phyloP scores from a whole-genome alignment of 441 rosid genomes.

The Isatis lusitanica region DNA sequence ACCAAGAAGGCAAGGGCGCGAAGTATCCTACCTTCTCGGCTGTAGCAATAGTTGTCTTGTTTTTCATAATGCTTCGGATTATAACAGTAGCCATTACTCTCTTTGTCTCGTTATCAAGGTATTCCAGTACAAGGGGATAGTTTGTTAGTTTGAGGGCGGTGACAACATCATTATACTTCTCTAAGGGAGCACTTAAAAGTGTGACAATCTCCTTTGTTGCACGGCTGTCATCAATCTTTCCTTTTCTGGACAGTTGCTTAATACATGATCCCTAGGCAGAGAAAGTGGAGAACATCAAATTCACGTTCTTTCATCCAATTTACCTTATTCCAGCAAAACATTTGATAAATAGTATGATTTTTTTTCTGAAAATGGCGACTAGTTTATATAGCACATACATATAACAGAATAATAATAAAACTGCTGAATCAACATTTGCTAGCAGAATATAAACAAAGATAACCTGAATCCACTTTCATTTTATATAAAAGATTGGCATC shows the following conservation, averaged over 20 bases:
- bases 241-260: slow-evolving; percentile 69
- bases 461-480: neutral
- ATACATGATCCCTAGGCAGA: slow-evolving; percentile 88
- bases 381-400: neutral
- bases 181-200: slow-evolving; percentile 95
- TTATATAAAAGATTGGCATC: neutral
- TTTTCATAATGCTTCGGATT: slow-evolving; percentile 94
- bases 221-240: slow-evolving; percentile 80
- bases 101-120: slow-evolving; percentile 84
- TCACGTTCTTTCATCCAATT: slow-evolving; percentile 17
- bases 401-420: neutral
- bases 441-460: neutral
- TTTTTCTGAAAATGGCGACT: slow-evolving; percentile 8
- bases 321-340: slow-evolving; percentile 13
- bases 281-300: slow-evolving; percentile 26
- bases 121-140: slow-evolving; percentile 82
- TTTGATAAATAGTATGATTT: neutral
- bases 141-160: slow-evolving; percentile 86
- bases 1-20: slow-evolving; percentile 22
- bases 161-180: slow-evolving; percentile 93
- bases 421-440: neutral
- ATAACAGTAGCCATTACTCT: slow-evolving; percentile 93
- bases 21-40: slow-evolving; percentile 64
- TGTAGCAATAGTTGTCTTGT: slow-evolving; percentile 71
- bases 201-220: slow-evolving; percentile 94